Conservation (phyloP, 2,329 filamentous ascomycete species). For the Alternaria ventricosa region DNA sequence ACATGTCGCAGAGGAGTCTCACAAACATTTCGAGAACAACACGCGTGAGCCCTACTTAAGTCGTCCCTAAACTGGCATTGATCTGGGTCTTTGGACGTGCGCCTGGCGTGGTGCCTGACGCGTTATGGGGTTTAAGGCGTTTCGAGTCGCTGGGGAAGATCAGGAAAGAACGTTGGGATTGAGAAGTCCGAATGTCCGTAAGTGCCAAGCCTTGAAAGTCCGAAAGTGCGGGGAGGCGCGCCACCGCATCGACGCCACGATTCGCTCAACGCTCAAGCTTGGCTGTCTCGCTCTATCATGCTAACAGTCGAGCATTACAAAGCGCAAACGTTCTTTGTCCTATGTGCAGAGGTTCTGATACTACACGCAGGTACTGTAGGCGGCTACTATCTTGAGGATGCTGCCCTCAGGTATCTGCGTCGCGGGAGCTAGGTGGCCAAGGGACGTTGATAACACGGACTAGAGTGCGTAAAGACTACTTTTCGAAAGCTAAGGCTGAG, state of each 20-base stretch:
- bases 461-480: not conserved
- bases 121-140: not conserved
- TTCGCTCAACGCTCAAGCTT: not conserved
- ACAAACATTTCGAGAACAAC: not conserved
- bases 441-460: not conserved
- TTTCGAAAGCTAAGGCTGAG: not conserved
- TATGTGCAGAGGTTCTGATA: not conserved
- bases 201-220: not conserved
- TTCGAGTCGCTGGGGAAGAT: not conserved
- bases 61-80: not conserved
- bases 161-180: not conserved
- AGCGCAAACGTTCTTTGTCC: not conserved
- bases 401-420: not conserved
- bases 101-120: not conserved
- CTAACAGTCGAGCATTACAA: not conserved
- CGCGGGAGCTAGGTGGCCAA: not conserved
- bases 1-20: constrained; percentile 12
- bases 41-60: not conserved
- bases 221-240: not conserved
- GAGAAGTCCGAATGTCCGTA: not conserved
- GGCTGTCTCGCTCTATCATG: not conserved
- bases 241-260: not conserved
- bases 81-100: not conserved
- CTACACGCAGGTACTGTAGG: not conserved
- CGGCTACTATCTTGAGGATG: not conserved